Base-by-base conservation (phyloP, 192 early-diverging fungal genomes). In the Backusella parvicylindrica region DNA sequence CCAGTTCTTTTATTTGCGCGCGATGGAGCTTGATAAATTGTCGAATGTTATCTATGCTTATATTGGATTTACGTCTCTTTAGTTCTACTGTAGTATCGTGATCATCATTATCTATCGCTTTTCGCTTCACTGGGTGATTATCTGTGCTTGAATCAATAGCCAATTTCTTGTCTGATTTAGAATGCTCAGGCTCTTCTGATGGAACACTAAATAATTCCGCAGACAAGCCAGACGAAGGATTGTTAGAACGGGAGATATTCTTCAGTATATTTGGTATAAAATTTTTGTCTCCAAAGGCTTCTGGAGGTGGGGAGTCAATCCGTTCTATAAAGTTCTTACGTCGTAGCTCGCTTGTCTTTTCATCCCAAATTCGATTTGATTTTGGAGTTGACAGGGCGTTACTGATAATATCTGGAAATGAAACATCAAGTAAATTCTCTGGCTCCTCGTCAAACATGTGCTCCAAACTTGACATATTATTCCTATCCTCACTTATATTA, bases 271-370 rank as follows among this genome's bases (percentile, higher is more conserved):
- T 16, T 47, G 68, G 38, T 70, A 70, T 12, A 30, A 37, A 41
- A 6, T 41, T 30, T 1, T 30, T 28, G 2, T 41, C 30, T 49
- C 38, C 15, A 70, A 76, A 64, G 26, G 63, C 33, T 37, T 79
- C 73, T 3, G 70, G 41, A 33, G 78, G 73, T 16, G 78, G 78
- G n/a, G 78, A 71, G n/a, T 73, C 74, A 11, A 79, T 23, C 18
- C 78, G 67, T 6, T 69, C 63, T n/a, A 79, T 38, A 71, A 71
- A 75, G n/a, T 68, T 36, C 26, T 75, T 40, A 12, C 64, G 73
- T 32, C 78, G 73, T 12, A 75, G 47, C 33, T 70, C 70, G 33
- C 70, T 71, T 8, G 36, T 43, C 16, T 47, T 32, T 26, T 23
- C 32, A 28, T 60, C 53, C 56, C 69, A 49, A 5, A 31, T 40